Percentiles rank a stretch among this genome's conserved stretches.
These are phyloP conservation scores for Paxillus ammoniavirescens DNA, from an alignment of 768 basidiomycete genomes.

Conservation along the genomic window DNA sequence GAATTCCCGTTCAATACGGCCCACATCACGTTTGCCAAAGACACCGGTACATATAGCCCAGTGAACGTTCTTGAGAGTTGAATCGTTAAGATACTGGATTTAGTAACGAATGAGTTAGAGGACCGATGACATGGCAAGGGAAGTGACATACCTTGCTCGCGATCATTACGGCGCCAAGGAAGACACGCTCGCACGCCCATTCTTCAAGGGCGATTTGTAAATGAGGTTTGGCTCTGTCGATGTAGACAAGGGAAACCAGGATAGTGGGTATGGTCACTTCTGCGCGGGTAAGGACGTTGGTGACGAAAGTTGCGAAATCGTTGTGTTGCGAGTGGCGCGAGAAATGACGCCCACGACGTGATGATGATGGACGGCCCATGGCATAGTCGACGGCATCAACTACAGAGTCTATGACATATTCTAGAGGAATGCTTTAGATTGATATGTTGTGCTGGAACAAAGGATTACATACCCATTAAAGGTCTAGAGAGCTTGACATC, in stretches of 20 bases:
- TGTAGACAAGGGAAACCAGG: slow-evolving; percentile 72
- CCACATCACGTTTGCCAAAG: slow-evolving; percentile 78
- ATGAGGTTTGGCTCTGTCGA: slow-evolving; percentile 73
- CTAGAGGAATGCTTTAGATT: slow-evolving; percentile 34
- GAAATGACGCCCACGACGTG: slow-evolving; percentile 46
- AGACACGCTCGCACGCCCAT: slow-evolving; percentile 88
- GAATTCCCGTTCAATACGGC: slow-evolving; percentile 80
- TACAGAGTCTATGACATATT: slow-evolving; percentile 68
- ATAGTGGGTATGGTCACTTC: slow-evolving; percentile 71
- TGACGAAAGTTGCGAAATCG: slow-evolving; percentile 63
- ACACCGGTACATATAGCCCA: slow-evolving; percentile 86
- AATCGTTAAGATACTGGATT: slow-evolving; percentile 78
- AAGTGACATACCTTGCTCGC: slow-evolving; percentile 68
- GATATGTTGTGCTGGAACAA: not conserved
- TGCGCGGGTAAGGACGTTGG: slow-evolving; percentile 66
- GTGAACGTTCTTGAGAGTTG: slow-evolving; percentile 86
- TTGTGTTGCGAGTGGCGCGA: slow-evolving; percentile 50
- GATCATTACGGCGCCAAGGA: slow-evolving; percentile 84
- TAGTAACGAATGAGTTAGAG: slow-evolving; percentile 5
- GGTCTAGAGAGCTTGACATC: slow-evolving; percentile 59
- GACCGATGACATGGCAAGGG: slow-evolving; percentile 16
- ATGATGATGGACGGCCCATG: slow-evolving; percentile 63
- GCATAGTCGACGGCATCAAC: slow-evolving; percentile 75
- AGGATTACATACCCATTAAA: slow-evolving; percentile 56
- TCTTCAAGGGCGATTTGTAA: slow-evolving; percentile 79